Base-by-base conservation (phyloP, 176 grass and related monocot species). In the Bolboschoenus planiculmis region DNA sequence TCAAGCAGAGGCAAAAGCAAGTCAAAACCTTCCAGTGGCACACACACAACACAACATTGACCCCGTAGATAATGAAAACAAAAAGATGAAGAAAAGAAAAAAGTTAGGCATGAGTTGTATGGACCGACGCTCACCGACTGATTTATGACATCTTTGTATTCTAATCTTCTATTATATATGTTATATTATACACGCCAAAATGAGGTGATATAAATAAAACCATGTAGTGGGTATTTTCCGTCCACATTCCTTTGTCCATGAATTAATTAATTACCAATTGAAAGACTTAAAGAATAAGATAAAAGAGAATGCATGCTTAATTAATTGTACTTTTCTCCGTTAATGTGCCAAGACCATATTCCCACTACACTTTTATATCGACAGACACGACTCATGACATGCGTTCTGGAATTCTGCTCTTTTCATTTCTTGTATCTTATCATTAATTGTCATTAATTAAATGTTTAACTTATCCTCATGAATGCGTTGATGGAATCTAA, bases 71-170 rank as follows among this genome's bases (percentile, higher is more conserved):
- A 50, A 15, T 1, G 23, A 5, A 46, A 44, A 74, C 15, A 36
- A 37, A 20, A 14, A 36, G 27, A 11, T 0, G 0, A 11, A 1
- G 24, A 35, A 40, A 43, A 42, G 43, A 71, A 3, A 43, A 71
- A 72, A 0, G 40, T 75, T 29, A 7, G 50, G 50, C 43, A 29
- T 50, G 0, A 44, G n/a, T 24, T 46, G 9, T 44, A 72, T 43
- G 3, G 39, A 76, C 71, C 71, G 71, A 76, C 44, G 14, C 44
- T 76, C 26, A 24, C 71, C 71, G 71, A 76, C 43, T 75, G 71
- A 75, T 75, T 75, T 75, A 74, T 75, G 71, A 50, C 71, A 6
- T 50, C 24, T 31, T n/a, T 75, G 36, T 16, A 75, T 50, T 75
- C 4, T 29, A 6, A 29, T 29, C 1, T 30, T 75, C 30, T 27